Base-by-base conservation (phyloP, 306 rosid genomes). In the Alnus rubra region DNA sequence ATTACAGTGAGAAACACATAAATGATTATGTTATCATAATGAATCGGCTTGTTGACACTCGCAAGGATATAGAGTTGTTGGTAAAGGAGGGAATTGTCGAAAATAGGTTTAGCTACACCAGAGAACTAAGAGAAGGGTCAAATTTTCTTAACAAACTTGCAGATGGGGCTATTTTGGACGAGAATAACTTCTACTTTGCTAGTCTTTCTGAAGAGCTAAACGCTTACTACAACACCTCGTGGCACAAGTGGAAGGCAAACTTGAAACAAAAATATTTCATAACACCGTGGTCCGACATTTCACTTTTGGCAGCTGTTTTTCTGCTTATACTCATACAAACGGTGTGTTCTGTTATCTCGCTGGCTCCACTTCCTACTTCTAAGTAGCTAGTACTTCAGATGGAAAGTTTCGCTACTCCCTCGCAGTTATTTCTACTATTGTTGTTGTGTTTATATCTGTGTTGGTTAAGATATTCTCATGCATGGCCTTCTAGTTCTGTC, bases 251-350 rank as follows among this genome's bases (percentile, higher is more conserved):
- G 78, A 76, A 63, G 69, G 84, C 82, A 16, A 56, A 56, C 16
- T 39, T 85, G 55, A 70, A 31, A 1, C 86, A 23, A 11, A 68
- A 67, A 3, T 82, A 82, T 67, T 79, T 76, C 77, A 76, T 68
- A 55, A 75, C 84, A n/a, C 86, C 88, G 10, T 78, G 85, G 82
- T 56, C 81, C 7, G 39, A 18, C 14, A 69, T 79, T 11, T 77
- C 84, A 0, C 33, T 88, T 7, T 5, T 51, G 19, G 74, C 76
- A 33, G 86, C 77, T 37, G 3, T 55, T 31, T 16, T 80, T 7
- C 39, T 81, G 23, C 80, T 85, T 58, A 3, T 85, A 16, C 79
- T 84, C 0, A 3, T 80, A 76, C 82, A 86, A 54, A 15, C 89
- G 18, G 51, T 74, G 48, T 86, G 78, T 77, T 82, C 80, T 79